phyloP scores from a whole-genome alignment of 176 grass and related monocot genomes.

The Oryza meridionalis region DNA sequence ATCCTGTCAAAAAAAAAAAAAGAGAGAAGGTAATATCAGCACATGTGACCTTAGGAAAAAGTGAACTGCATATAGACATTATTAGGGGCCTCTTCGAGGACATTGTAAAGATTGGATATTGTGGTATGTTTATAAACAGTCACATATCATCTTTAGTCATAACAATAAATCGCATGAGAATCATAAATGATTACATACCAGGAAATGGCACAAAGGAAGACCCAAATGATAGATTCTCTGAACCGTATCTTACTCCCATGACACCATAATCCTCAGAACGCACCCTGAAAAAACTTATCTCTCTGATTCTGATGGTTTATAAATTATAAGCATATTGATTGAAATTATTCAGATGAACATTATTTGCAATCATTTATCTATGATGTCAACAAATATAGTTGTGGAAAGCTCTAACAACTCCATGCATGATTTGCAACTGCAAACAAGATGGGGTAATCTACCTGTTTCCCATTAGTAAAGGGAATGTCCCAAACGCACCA shows the following conservation, averaged over 20 bases:
- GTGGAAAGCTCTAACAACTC: slow-evolving; percentile 35
- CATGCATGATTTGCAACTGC: slow-evolving; percentile 23
- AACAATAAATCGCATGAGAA: slow-evolving; percentile 28
- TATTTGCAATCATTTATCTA: slow-evolving; percentile 13
- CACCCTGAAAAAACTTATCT: slow-evolving; percentile 54
- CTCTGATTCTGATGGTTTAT: slow-evolving; percentile 18
- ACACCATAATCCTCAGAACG: slow-evolving; percentile 77
- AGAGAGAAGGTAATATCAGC: slow-evolving; percentile 23
- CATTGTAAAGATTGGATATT: slow-evolving; percentile 29
- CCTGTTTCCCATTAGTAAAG: slow-evolving; percentile 83
- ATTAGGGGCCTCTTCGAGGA: background rate
- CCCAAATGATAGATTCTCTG: slow-evolving; percentile 85
- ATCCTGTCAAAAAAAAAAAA: slow-evolving; percentile 47
- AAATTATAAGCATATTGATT: slow-evolving; percentile 16
- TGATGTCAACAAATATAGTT: slow-evolving; percentile 10
- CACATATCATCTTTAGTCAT: slow-evolving; percentile 33
- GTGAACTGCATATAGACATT: slow-evolving; percentile 36
- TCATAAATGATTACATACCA: slow-evolving; percentile 48
- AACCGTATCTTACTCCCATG: slow-evolving; percentile 87
- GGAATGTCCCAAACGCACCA: slow-evolving; percentile 82
- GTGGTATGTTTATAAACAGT: slow-evolving; percentile 26
- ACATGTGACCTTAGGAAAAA: background rate
- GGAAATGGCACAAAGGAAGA: slow-evolving; percentile 82
- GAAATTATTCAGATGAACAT: slow-evolving; percentile 27
- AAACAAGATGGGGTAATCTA: slow-evolving; percentile 38